Percentiles rank a stretch among this genome's conserved stretches.
Conservation (phyloP, 2,329 filamentous ascomycete genomes). For the Neoscytalidium dimidiatum region DNA sequence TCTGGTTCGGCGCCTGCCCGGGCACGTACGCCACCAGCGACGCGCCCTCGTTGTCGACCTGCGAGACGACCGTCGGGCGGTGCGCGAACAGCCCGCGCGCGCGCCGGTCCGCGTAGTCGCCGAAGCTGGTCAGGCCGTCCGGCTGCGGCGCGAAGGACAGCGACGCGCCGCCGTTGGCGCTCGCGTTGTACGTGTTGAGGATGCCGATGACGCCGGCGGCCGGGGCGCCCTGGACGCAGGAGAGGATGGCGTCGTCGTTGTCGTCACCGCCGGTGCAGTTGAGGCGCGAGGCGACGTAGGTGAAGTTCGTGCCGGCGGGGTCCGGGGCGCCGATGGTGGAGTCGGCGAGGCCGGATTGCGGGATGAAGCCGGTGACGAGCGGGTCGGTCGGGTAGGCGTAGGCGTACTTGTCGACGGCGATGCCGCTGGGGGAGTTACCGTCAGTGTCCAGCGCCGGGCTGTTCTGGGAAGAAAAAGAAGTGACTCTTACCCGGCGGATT, state of each 20-base stretch:
- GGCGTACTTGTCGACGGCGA: conserved; percentile 51
- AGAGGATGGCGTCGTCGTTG: conserved; percentile 34
- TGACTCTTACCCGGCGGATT: conserved; percentile 49
- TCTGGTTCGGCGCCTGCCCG: conserved; percentile 22
- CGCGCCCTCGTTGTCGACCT: background rate
- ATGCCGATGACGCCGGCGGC: conserved; percentile 32
- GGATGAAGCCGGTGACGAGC: conserved; percentile 50
- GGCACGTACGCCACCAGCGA: background rate
- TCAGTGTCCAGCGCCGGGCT: background rate
- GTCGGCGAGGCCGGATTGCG: conserved; percentile 47
- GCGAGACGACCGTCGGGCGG: conserved; percentile 36
- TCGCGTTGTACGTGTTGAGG: conserved; percentile 28
- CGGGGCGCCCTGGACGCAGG: conserved; percentile 39
- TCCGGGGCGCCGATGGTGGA: conserved; percentile 30
- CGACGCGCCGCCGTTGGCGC: conserved; percentile 24
- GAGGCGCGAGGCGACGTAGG: conserved; percentile 38
- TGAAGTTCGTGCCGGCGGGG: conserved; percentile 38
- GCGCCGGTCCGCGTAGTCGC: conserved; percentile 37
- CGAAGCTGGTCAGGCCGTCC: conserved; percentile 35
- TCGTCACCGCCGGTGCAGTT: conserved; percentile 29
- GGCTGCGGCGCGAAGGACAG: conserved; percentile 31
- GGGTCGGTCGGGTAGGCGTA: conserved; percentile 52
- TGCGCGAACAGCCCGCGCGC: conserved; percentile 24
- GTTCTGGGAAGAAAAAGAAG: conserved; percentile 35
- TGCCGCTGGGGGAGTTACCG: conserved; percentile 34